phyloP scores from a whole-genome alignment of 139 green algal genomes.

The Yamagishiella unicocca region DNA sequence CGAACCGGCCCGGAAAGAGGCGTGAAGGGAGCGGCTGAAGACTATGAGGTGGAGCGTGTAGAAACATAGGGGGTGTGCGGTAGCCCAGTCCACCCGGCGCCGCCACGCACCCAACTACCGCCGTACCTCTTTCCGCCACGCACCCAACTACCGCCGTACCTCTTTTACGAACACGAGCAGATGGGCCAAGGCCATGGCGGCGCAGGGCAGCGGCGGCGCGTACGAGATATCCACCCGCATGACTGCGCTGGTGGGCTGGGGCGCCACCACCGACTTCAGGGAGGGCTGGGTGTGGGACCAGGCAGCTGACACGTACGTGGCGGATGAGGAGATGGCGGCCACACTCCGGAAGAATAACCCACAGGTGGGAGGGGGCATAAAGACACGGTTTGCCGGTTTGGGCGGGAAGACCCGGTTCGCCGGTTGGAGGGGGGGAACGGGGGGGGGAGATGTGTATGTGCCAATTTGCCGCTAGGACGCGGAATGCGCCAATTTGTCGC shows the following conservation, averaged over 20 bases:
- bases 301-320: conserved; percentile 92
- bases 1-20: too few species aligned
- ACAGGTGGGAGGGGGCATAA: conserved; percentile 39
- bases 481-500: neutral
- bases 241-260: conserved; percentile 96
- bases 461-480: neutral
- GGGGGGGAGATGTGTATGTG: neutral
- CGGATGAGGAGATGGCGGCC: conserved; percentile 87
- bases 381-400: neutral
- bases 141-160: too few species aligned
- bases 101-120: too few species aligned
- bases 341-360: conserved; percentile 83
- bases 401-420: neutral
- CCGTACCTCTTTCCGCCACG: too few species aligned
- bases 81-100: too few species aligned
- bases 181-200: conserved; percentile 93
- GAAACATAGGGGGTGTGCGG: too few species aligned
- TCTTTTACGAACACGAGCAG: too few species aligned
- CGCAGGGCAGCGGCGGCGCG: conserved; percentile 92
- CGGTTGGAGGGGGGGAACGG: neutral
- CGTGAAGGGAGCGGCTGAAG: too few species aligned
- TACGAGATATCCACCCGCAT: conserved; percentile 93
- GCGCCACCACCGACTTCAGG: conserved; percentile 89
- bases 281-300: conserved; percentile 95
- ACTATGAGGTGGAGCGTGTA: too few species aligned